Evolutionary conservation across 306 rosid species (phyloP).

Genomic region (Arachis hypogaea): DNA sequence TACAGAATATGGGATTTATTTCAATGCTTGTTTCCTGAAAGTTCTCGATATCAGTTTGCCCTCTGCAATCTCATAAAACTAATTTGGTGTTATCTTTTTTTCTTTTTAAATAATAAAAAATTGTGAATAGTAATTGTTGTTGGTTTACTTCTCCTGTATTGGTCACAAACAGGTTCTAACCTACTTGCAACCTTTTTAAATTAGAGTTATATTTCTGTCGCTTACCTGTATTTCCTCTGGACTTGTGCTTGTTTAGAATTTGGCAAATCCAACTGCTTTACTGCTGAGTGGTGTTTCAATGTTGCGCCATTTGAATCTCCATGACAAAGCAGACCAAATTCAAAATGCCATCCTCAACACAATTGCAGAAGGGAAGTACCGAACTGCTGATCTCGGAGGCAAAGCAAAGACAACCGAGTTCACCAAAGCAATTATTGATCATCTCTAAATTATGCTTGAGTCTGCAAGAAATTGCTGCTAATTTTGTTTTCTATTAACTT

Average conservation of each 20-base stretch:
- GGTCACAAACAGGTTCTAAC: not conserved
- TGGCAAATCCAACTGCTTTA: no score
- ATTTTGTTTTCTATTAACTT: conserved; percentile 41
- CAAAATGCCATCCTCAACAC: conserved; percentile 83
- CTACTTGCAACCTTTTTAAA: not conserved
- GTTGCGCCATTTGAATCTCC: no score
- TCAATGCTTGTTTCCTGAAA: conserved; percentile 39
- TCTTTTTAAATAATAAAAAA: no score
- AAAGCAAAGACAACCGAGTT: not conserved
- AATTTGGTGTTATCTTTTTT: no score
- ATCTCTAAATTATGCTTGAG: conserved; percentile 37
- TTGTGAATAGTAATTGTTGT: no score
- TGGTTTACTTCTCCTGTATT: not conserved
- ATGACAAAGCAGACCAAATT: conserved; percentile 61
- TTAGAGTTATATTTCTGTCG: conserved; percentile 13
- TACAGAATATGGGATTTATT: conserved; percentile 10
- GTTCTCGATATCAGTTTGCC: not conserved
- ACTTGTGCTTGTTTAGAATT: conserved; percentile 53
- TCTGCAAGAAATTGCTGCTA: conserved; percentile 40
- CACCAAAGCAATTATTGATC: no score
- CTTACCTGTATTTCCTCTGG: conserved; percentile 39
- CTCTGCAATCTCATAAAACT: not conserved
- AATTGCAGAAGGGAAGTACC: conserved; percentile 85
- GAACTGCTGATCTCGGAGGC: conserved; percentile 98
- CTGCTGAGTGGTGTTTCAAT: no score